These are phyloP conservation scores for Phytophthora pseudosyringae DNA, from an alignment of 352 stramenopile genomes.

Conservation along the genomic window DNA sequence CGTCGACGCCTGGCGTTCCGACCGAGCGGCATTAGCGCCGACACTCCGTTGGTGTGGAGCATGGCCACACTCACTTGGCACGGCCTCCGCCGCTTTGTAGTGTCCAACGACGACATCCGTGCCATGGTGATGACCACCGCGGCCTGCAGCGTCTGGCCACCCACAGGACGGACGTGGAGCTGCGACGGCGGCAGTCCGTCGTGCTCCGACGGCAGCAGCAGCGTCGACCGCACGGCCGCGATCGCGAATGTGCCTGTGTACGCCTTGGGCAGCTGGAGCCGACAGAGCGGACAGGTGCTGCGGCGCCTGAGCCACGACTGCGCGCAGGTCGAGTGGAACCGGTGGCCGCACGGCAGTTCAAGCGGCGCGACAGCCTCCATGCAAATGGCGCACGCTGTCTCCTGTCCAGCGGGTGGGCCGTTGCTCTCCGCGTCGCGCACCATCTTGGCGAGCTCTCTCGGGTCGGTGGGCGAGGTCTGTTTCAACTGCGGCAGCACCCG, in stretches of 20 bases:
- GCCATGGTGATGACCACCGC: slow-evolving; percentile 69
- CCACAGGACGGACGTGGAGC: slow-evolving; percentile 41
- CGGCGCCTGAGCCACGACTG: slow-evolving; percentile 91
- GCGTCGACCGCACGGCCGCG: slow-evolving; percentile 61
- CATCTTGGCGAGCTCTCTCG: slow-evolving; percentile 33
- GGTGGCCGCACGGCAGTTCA: slow-evolving; percentile 89
- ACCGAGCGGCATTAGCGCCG: not conserved
- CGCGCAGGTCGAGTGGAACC: slow-evolving; percentile 93
- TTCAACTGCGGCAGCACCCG: slow-evolving; percentile 29
- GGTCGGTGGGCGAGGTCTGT: slow-evolving; percentile 26
- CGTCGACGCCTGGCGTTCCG: slow-evolving; percentile 13
- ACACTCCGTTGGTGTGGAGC: slow-evolving; percentile 52
- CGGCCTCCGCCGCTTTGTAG: slow-evolving; percentile 28
- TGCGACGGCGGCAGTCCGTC: slow-evolving; percentile 41
- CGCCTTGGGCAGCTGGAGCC: slow-evolving; percentile 84
- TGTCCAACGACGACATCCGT: slow-evolving; percentile 48
- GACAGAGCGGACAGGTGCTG: slow-evolving; percentile 93
- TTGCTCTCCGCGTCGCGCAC: slow-evolving; percentile 26
- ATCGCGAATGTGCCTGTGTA: slow-evolving; percentile 74
- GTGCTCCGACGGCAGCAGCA: slow-evolving; percentile 57
- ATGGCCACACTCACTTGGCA: slow-evolving; percentile 72
- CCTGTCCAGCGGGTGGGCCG: slow-evolving; percentile 13
- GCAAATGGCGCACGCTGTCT: slow-evolving; percentile 86
- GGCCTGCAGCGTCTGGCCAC: slow-evolving; percentile 45
- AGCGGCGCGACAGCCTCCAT: slow-evolving; percentile 56